Conservation (phyloP, 306 rosid species). For the Cucurbita moschata region DNA sequence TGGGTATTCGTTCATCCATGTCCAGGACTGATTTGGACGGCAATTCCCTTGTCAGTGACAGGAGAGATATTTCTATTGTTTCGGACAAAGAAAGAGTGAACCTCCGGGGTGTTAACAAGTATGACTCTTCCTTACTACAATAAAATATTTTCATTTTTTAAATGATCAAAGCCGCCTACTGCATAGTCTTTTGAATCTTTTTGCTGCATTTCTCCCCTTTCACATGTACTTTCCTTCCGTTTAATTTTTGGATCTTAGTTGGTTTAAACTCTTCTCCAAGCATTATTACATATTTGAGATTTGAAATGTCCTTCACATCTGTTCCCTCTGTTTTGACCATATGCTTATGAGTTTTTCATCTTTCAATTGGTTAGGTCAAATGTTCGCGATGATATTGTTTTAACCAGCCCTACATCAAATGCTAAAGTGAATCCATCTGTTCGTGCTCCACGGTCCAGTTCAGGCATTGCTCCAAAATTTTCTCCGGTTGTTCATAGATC, state of each 20-base stretch:
- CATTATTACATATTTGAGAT: background rate
- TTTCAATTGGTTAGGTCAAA: constrained; percentile 39
- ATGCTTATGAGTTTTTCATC: constrained; percentile 10
- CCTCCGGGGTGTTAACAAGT: constrained; percentile 78
- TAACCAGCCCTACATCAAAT: constrained; percentile 68
- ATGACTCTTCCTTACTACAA: constrained; percentile 15
- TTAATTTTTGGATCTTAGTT: constrained; percentile 7
- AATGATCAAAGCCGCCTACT: background rate
- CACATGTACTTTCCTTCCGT: background rate
- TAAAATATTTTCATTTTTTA: background rate
- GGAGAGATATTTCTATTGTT: constrained; percentile 64
- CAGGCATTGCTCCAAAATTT: constrained; percentile 67
- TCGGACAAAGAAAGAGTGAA: constrained; percentile 76
- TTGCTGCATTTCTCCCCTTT: background rate
- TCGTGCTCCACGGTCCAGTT: constrained; percentile 85
- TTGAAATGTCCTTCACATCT: background rate
- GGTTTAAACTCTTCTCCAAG: background rate
- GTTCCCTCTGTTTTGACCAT: background rate
- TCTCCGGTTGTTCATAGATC: constrained; percentile 72
- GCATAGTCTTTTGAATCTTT: background rate
- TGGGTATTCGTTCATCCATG: constrained; percentile 66
- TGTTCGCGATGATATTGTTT: constrained; percentile 69
- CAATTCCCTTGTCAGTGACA: constrained; percentile 49
- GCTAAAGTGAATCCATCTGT: constrained; percentile 58
- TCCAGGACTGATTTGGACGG: constrained; percentile 68